Base-by-base conservation (phyloP, 2,329 filamentous ascomycete species). In the Cladosporium sp. region DNA sequence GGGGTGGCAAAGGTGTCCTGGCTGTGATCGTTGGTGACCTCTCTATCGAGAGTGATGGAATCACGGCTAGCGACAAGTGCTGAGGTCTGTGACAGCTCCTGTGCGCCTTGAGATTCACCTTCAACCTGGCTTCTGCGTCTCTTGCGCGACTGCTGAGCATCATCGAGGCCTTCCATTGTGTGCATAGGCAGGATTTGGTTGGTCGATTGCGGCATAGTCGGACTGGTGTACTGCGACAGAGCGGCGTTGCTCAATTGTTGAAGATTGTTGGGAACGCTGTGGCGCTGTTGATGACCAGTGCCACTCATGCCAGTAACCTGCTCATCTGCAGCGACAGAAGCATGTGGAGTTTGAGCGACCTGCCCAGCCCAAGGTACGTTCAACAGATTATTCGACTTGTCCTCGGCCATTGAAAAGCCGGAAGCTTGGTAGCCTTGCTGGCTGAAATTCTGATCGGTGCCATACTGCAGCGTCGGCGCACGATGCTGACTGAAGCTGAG, bases 361-460 rank as follows among this genome's bases (percentile, higher is more conserved):
- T 38, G 41, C 3, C 46, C 41, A 9, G 53, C 57, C 8, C 48
- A 44, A 10, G 55, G 53, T 2, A 59, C 49, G 31, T 54, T 52
- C 16, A 57, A 37, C 19, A 59, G 51, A 37, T 54, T 54, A 43
- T 46, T 56, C 37, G 43, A 44, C 43, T 59, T 53, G 10, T 46
- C 18, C 1, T 56, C 43, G 9, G 54, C 14, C 13, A 34, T 18
- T 5, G 43, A 16, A n/a, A 49, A 43, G 34, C 42, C 19, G 13
- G 44, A 18, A 41, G 37, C 50, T 32, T 43, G 40, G 19, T 43
- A 55, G n/a, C 43, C 41, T 35, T 43, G 31, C 31, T 46, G 40
- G 18, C 34, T 33, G 34, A 57, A 55, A 40, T 42, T 43, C 19
- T 45, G 43, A 28, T 59, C 57, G 40, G 45, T 59, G n/a, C 57